phyloP scores from a whole-genome alignment of 2,329 filamentous ascomycete species.

The Diaporthe destruens region DNA sequence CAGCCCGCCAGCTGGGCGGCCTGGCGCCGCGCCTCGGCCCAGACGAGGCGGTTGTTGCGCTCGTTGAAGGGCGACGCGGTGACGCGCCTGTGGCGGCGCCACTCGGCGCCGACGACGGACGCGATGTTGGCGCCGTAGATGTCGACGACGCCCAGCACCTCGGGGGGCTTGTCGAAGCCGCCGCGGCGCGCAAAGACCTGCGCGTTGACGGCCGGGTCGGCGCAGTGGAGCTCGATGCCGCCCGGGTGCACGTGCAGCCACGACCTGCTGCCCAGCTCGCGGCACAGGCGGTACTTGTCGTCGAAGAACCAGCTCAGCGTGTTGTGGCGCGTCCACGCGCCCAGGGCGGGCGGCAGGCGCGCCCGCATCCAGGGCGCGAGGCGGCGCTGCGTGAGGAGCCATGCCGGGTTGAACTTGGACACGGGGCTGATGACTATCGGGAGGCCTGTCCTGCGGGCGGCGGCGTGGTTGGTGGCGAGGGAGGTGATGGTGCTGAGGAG shows the following conservation, averaged over 20 bases:
- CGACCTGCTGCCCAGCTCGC: conserved; percentile 1
- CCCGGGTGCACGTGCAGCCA: conserved; percentile 23
- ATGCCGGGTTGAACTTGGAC: conserved; percentile 2
- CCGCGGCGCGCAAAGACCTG: not conserved
- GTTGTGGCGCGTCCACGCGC: conserved; percentile 22
- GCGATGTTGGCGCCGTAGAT: conserved; percentile 26
- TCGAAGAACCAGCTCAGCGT: conserved; percentile 19
- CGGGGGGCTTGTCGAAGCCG: conserved; percentile 10
- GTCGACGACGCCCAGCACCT: conserved; percentile 4
- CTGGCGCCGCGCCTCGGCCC: conserved; percentile 10
- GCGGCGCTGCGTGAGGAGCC: conserved; percentile 5
- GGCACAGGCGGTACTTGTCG: conserved; percentile 21
- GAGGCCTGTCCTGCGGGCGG: conserved; percentile 27
- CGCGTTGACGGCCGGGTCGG: conserved; percentile 32
- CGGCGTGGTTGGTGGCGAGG: not conserved
- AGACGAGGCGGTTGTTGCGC: conserved; percentile 13
- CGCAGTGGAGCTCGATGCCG: conserved; percentile 14
- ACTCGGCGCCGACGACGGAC: conserved; percentile 8
- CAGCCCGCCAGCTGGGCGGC: not conserved
- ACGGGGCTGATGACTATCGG: conserved; percentile 22
- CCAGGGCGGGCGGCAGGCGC: not conserved
- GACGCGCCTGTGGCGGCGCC: conserved; percentile 19
- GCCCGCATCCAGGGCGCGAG: not conserved
- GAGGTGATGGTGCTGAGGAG: conserved; percentile 1
- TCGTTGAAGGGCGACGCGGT: conserved; percentile 6